Evolutionary conservation across 306 rosid genomes (phyloP), one percentile per base, ranked within the genome.

Genomic region (Medicago lupulina): DNA sequence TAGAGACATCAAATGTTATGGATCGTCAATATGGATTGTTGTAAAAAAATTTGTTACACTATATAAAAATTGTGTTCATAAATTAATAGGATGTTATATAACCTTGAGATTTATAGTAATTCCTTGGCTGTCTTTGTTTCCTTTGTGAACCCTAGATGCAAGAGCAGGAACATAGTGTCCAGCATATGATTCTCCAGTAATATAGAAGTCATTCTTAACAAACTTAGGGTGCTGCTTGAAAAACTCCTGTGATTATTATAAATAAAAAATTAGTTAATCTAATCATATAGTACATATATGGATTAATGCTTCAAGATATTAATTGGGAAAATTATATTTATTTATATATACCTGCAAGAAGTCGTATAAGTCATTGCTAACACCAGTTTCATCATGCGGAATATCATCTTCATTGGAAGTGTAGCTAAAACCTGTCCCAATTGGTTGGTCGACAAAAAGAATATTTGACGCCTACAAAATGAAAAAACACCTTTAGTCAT

Each of bases 141-240:
- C 96, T 74, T 78, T 75, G 70, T 90, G 90, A 82, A 94, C 76
- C n/a, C 96, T 75, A 8, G 93, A 70, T 44, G 97, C 98, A 63
- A 94, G 73, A 36, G 98, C 98, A 1, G 97, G 98, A 85, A 94
- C 77, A 81, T 94, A 94, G 83, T 94, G 98, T 50, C 98, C 97
- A 1, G 97, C 98, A 0, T 94, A 94, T 19, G 98, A 94, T 81
- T 94, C 98, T 75, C 98, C 98, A 8, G 98, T 87, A 10, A 94
- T 92, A 67, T 83, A 94, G 51, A 94, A 94, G 17, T 92, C 96
- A 76, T 94, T 94, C 50, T 84, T 87, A 34, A 81, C 85, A 34
- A 79, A 87, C 44, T 90, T 83, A 64, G 88, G 86, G 70, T 94
- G 97, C 43, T 88, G 81, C 28, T 79, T 64, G 71, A 90, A 91